Base-by-base conservation (phyloP, 2,329 filamentous ascomycete species). In the Neonectria punicea region DNA sequence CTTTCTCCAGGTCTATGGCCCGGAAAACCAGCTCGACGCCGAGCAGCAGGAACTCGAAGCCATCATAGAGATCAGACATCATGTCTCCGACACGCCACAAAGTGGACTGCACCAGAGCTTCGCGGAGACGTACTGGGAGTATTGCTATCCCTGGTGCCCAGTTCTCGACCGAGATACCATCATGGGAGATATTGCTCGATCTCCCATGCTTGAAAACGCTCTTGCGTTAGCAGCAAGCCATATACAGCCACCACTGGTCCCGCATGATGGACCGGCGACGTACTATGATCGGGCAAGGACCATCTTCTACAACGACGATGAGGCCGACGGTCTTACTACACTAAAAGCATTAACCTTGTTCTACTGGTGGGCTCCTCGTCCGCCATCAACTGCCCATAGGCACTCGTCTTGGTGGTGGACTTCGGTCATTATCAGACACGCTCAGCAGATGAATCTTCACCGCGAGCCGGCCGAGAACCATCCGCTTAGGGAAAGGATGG, bases 331-430 rank as follows among this genome's bases (percentile, higher is more conserved):
- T 0, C 67, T 82, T 22, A 76, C 73, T 0, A 76, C 74, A 0
- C 58, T 83, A 0, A 79, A 79, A 57, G 77, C 80, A 0, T 70
- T 83, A 0, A 71, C 78, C 1, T 61, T 83, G 2, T 81, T 83
- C 41, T 83, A 83, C 71, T 83, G 81, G 81, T 83, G 80, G 81
- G 79, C 80, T 3, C 79, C 81, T 7, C 72, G 77, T 0, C 71
- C 77, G 36, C 80, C 81, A 0, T 76, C 78, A 2, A 76, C 75
- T 1, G 78, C 80, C 3, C 78, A 80, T 53, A 74, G 78, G 2
- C 77, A 83, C 66, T 77, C 80, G 2, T 79, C 79, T 22, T 83
- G 80, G 81, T 83, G 81, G 81, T 83, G 81, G 81, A 83, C 80
- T 0, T 79, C 78, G 2, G 77, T 82, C 4, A 75, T 80, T 14